Evolutionary conservation across 2,329 filamentous ascomycete genomes (phyloP), one percentile per base, ranked within the genome.

Genomic region (Intubia oerlemansii): DNA sequence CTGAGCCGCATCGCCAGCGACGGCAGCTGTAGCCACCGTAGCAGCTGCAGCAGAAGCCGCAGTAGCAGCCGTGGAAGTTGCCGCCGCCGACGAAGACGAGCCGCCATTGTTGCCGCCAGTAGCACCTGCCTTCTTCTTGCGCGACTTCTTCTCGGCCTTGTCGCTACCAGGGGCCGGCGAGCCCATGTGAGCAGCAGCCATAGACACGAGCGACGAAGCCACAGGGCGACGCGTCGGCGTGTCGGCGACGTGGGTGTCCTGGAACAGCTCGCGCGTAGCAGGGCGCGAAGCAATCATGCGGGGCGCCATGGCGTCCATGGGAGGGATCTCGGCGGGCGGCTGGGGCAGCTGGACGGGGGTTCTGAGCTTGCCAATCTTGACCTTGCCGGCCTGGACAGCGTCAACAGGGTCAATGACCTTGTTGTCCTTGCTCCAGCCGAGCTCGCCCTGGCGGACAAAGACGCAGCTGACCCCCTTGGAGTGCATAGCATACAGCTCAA

Each of bases 401-500:
- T 91, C 72, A 22, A 88, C 66, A 0, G 76, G 63, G 30, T 73
- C 57, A 22, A 92, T 57, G 30, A 91, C 78, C 56, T 90, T 91
- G 51, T 82, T 85, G 36, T 93, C 80, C 40, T 70, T 67, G 40
- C 74, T 76, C 84, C 84, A 95, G 17, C 90, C 88, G 27, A 98
- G 59, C 50, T 95, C 85, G 29, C 73, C 68, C 46, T 85, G 80
- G 48, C 77, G 85, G 47, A 98, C 70, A 37, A 71, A 72, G 30
- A 95, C 49, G 42, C 79, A 85, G 12, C 84, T 84, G n/a, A 95
- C 82, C 35, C 88, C 88, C 53, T 82, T 90, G 9, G 88, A 93
- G 50, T 98, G 85, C 75, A 93, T 91, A 18, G 81, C 77, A 47
- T 98, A 98, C 8, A 98, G 62, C 54, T 98, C 88, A 43, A 98